Conservation (phyloP, 495 filamentous ascomycete genomes). For the Entonaema liquescens region DNA sequence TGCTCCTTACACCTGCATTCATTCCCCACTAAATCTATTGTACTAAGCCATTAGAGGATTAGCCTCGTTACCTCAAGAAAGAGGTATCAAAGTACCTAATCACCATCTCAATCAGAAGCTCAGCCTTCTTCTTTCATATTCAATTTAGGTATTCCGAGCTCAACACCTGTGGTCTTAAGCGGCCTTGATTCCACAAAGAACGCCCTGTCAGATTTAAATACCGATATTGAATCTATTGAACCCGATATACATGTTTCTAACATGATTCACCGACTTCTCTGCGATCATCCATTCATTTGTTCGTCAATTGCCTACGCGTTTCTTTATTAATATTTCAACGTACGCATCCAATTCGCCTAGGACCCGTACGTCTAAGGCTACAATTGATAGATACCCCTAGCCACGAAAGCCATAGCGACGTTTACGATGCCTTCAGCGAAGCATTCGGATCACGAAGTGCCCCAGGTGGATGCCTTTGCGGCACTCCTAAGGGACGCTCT, state of each 20-base stretch:
- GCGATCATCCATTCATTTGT: constrained; percentile 7
- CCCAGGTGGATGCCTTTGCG: constrained; percentile 65
- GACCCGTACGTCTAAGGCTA: background rate
- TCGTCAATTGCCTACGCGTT: constrained; percentile 1
- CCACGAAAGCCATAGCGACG: background rate
- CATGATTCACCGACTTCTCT: constrained; percentile 11
- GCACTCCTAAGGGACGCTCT: constrained; percentile 69
- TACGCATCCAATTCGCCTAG: background rate
- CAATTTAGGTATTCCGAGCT: constrained; percentile 1
- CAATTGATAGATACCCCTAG: background rate
- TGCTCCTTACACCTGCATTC: constrained; percentile 6
- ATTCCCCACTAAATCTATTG: background rate
- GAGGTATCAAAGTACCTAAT: constrained; percentile 1
- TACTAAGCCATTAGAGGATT: background rate
- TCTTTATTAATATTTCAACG: background rate
- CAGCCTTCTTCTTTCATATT: constrained; percentile 8
- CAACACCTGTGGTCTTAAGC: background rate
- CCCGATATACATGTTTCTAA: background rate
- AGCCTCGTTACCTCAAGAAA: background rate
- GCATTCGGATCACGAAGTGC: constrained; percentile 57
- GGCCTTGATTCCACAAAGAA: constrained; percentile 7
- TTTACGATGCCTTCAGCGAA: constrained; percentile 52
- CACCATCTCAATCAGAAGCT: constrained; percentile 1
- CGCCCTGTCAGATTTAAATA: background rate
- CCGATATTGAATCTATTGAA: background rate